Evolutionary conservation across 139 green algal genomes (phyloP).

Genomic region (Coccomyxa sp.): DNA sequence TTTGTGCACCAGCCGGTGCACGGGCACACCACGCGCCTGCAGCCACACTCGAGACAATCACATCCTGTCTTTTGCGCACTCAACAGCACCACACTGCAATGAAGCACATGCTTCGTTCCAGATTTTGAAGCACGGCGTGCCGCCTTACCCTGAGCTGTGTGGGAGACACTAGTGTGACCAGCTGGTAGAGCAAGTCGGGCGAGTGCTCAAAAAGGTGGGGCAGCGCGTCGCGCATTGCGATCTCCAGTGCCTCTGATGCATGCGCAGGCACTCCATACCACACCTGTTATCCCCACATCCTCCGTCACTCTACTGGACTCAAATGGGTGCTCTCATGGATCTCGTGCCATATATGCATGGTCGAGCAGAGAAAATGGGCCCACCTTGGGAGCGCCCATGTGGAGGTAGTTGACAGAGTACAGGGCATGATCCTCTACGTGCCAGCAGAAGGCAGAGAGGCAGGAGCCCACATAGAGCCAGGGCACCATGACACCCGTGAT

Average conservation of each 20-base stretch:
- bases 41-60: not conserved
- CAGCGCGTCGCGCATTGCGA: constrained; percentile 56
- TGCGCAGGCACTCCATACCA: constrained; percentile 70
- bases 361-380: not conserved
- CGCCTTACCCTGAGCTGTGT: constrained; percentile 31
- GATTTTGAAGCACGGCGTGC: too few species aligned
- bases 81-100: too few species aligned
- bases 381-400: constrained; percentile 63
- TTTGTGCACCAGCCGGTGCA: constrained; percentile 71
- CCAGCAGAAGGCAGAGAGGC: constrained; percentile 70
- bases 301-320: too few species aligned
- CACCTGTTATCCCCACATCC: constrained; percentile 23
- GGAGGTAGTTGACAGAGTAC: constrained; percentile 86
- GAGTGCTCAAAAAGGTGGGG: constrained; percentile 67
- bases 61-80: too few species aligned
- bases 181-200: constrained; percentile 63
- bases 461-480: constrained; percentile 74
- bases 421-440: constrained; percentile 82
- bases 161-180: constrained; percentile 83
- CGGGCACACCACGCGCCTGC: constrained; percentile 66
- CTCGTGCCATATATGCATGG: not conserved
- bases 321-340: too few species aligned
- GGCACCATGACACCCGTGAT: constrained; percentile 83
- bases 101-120: too few species aligned
- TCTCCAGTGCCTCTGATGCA: constrained; percentile 51